Conservation (phyloP, 2,329 filamentous ascomycete species). For the Phialophora tarda region DNA sequence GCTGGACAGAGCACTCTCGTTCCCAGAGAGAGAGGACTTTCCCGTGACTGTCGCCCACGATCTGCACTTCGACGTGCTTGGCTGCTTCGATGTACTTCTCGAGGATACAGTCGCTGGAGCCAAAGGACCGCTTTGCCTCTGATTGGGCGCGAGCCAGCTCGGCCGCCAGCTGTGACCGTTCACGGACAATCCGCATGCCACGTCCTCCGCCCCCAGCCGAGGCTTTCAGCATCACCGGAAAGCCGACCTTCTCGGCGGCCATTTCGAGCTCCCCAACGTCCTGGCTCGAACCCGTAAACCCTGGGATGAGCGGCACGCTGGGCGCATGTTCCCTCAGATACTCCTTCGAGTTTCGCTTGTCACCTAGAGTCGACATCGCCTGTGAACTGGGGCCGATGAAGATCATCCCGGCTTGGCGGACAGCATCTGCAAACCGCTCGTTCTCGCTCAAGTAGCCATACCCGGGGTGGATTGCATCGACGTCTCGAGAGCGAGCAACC, state of each 20-base stretch:
- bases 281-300: conserved; percentile 39
- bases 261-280: conserved; percentile 36
- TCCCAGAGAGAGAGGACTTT: conserved; percentile 52
- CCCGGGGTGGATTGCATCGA: conserved; percentile 45
- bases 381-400: conserved; percentile 45
- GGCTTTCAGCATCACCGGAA: conserved; percentile 57
- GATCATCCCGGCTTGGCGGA: conserved; percentile 42
- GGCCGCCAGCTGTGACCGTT: conserved; percentile 42
- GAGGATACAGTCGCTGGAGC: conserved; percentile 50
- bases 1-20: conserved; percentile 59
- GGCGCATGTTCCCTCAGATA: conserved; percentile 41
- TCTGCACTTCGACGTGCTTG: conserved; percentile 59
- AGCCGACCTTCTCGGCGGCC: conserved; percentile 41
- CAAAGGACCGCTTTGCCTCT: conserved; percentile 52
- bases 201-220: conserved; percentile 57
- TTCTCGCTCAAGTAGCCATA: conserved; percentile 48
- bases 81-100: conserved; percentile 52
- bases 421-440: conserved; percentile 42
- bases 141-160: conserved; percentile 49
- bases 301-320: conserved; percentile 42
- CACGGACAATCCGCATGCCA: conserved; percentile 49
- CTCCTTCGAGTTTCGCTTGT: conserved; percentile 42
- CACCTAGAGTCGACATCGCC: conserved; percentile 45
- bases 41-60: conserved; percentile 55
- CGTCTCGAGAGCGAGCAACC: conserved; percentile 37